Evolutionary conservation across 495 filamentous ascomycete genomes (phyloP), one percentile per base, ranked within the genome.

Genomic region (Hyaloscypha variabilis): DNA sequence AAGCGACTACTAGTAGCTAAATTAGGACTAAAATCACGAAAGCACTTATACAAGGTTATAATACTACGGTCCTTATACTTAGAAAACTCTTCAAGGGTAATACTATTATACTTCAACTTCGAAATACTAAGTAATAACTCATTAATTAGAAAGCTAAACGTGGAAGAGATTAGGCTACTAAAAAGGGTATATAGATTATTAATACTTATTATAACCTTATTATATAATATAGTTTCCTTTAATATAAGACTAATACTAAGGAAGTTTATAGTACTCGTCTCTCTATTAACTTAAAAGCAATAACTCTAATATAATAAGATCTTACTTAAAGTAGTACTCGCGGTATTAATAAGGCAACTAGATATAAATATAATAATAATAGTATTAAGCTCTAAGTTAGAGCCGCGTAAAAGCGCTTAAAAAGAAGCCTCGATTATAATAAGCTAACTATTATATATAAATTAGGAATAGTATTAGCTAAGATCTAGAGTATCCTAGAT

Each of bases 361-460:
- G 3, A 5, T 26, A 55, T 55, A 28, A 55, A 55, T 28, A 14
- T 6, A 24, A 6, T 3, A 24, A 55, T 2, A 55, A 55, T 28
- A 55, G 6, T 55, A 28, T 55, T 55, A 55, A 55, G n/a, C 4
- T 14, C 26, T 25, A 8, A 17, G 19, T 24, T 51, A n/a, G 49
- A 17, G 14, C 19, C 14, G 5, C 3, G 4, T 25, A 55, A 14
- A 55, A 55, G 52, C 4, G 6, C 28, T 14, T 17, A 24, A 55
- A 55, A 55, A 55, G 21, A 10, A 28, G 21, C 3, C 17, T 55
- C 21, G 28, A 55, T 24, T 25, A 55, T 26, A 14, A 55, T 55
- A 25, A 55, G 52, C 17, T 55, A 55, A 55, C 6, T 55, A 55
- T 55, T 24, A 55, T 55, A 55, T 55, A 55, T 55, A 55, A 55